Conservation (phyloP, 192 early-diverging fungal genomes). For the Coemansia interrupta region DNA sequence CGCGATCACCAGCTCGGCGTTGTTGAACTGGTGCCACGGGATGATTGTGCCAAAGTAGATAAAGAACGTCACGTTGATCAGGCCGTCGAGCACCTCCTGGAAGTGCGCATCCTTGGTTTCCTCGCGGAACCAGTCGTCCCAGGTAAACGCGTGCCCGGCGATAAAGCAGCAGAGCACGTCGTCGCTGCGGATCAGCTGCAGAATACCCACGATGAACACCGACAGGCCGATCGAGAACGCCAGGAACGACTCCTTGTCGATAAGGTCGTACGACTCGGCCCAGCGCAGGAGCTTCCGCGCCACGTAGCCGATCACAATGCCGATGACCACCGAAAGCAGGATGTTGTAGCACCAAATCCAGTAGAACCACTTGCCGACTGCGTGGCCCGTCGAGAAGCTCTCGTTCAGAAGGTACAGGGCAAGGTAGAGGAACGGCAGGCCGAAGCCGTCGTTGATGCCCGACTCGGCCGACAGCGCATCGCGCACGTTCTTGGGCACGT, state of each 20-base stretch:
- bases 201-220: conserved; percentile 62
- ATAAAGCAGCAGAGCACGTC: conserved; percentile 75
- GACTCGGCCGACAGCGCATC: conserved; percentile 78
- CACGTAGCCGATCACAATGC: conserved; percentile 67
- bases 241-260: conserved; percentile 89
- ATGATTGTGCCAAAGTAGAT: conserved; percentile 82
- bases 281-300: conserved; percentile 69
- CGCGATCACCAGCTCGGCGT: conserved; percentile 54
- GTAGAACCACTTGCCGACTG: conserved; percentile 78
- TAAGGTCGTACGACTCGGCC: conserved; percentile 67
- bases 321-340: conserved; percentile 69
- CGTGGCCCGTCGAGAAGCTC: conserved; percentile 54
- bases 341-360: conserved; percentile 81
- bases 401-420: conserved; percentile 66
- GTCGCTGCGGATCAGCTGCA: conserved; percentile 69
- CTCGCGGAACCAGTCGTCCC: conserved; percentile 91
- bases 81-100: conserved; percentile 88
- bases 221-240: conserved; percentile 80
- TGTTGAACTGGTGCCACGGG: conserved; percentile 71
- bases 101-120: conserved; percentile 83
- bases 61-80: conserved; percentile 87
- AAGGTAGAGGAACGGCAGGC: conserved; percentile 75
- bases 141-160: conserved; percentile 76
- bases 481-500: conserved; percentile 79
- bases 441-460: conserved; percentile 87